phyloP scores from a whole-genome alignment of 345 rosid species.

The Salix exigua region DNA sequence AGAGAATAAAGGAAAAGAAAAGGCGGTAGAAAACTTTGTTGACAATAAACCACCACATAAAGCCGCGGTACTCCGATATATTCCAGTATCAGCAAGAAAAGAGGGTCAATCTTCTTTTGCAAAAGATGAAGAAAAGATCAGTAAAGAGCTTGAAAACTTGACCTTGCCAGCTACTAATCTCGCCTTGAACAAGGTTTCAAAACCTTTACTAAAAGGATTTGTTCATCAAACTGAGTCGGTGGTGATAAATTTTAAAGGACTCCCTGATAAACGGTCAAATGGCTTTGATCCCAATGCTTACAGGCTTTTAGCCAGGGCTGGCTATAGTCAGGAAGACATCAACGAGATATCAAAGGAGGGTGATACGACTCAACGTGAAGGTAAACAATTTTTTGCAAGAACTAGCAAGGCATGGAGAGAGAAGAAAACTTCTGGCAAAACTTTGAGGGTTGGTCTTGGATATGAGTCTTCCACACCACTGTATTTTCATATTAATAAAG shows the following conservation, averaged over 20 bases:
- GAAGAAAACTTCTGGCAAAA: not conserved
- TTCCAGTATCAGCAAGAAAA: not conserved
- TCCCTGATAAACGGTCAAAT: not conserved
- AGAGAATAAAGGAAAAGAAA: not conserved
- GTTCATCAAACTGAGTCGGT: not conserved
- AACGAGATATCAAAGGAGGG: not conserved
- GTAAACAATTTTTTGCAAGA: not conserved
- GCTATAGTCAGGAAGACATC: not conserved
- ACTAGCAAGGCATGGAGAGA: not conserved
- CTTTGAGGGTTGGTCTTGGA: not conserved
- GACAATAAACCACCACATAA: not conserved
- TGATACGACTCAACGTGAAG: not conserved
- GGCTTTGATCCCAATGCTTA: conserved; percentile 9
- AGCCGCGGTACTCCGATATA: not conserved
- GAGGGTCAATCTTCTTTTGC: not conserved
- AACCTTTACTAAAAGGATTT: not conserved
- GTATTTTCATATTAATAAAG: not conserved
- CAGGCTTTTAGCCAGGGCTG: not conserved
- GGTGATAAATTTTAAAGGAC: not conserved
- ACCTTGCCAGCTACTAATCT: not conserved
- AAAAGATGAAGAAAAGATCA: not conserved
- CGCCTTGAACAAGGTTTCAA: not conserved
- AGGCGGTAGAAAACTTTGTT: not conserved
- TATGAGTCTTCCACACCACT: not conserved
- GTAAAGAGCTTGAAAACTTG: not conserved